phyloP scores from a whole-genome alignment of 176 grass and related monocot genomes.

The Luzula sylvatica region DNA sequence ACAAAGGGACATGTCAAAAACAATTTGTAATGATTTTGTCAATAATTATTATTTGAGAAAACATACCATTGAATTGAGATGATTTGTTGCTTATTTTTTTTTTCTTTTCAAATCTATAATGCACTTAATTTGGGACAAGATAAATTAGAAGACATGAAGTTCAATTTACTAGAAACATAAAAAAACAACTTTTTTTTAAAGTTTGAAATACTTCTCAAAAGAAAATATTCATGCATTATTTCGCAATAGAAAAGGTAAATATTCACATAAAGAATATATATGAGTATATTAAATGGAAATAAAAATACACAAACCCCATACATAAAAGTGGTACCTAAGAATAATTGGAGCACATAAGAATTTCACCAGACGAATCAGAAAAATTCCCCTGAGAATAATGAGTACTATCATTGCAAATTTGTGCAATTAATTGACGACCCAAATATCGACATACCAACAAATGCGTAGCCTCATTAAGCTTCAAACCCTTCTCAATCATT shows the following conservation, averaged over 20 bases:
- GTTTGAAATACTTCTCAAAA: not conserved
- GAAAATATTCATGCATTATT: not conserved
- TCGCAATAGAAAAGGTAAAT: conserved; percentile 3
- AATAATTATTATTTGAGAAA: conserved; percentile 14
- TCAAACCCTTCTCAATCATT: conserved; percentile 65
- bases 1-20: conserved; percentile 26
- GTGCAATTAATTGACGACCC: conserved; percentile 15
- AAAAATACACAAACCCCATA: too few species aligned
- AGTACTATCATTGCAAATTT: conserved; percentile 8
- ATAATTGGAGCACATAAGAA: conserved; percentile 44
- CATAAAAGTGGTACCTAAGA: not conserved
- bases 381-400: too few species aligned
- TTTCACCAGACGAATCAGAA: conserved; percentile 32
- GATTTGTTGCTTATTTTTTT: not conserved
- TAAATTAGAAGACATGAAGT: too few species aligned
- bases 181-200: not conserved
- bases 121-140: too few species aligned
- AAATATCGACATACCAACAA: conserved; percentile 36
- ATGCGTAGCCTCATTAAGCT: conserved; percentile 29
- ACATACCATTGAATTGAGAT: conserved; percentile 2
- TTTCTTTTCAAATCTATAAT: not conserved
- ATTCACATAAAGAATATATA: not conserved
- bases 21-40: conserved; percentile 9
- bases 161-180: too few species aligned
- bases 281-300: too few species aligned